Conservation (phyloP, 371 early-diverging fungal genomes). For the Rhizoclosmatium hyalinum region DNA sequence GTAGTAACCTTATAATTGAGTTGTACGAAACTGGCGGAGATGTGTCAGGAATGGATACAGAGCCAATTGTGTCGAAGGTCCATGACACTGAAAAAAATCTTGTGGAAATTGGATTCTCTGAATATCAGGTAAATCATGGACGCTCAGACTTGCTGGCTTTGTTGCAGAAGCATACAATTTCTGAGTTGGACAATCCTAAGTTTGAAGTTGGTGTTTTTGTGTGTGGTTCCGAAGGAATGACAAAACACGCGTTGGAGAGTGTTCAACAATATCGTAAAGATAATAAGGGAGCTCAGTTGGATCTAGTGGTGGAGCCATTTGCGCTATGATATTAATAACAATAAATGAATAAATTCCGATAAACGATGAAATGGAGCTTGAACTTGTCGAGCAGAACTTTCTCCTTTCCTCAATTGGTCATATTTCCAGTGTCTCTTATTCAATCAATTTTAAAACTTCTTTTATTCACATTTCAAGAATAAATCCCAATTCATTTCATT, state of each 20-base stretch:
- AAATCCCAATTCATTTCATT: too few relatives aligned
- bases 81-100: too few relatives aligned
- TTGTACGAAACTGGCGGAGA: conserved; percentile 5
- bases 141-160: conserved; percentile 2
- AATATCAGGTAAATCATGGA: not conserved
- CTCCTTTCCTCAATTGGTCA: too few relatives aligned
- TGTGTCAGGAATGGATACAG: not conserved
- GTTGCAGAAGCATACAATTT: conserved; percentile 14
- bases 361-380: too few relatives aligned
- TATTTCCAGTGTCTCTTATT: too few relatives aligned
- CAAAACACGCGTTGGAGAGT: conserved; percentile 14
- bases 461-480: too few relatives aligned
- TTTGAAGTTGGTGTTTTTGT: conserved; percentile 26
- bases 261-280: not conserved
- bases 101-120: not conserved
- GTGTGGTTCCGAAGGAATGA: conserved; percentile 26
- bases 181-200: not conserved
- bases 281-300: not conserved
- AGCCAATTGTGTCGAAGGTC: not conserved
- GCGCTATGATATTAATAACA: not conserved
- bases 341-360: too few relatives aligned
- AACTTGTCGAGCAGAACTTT: too few relatives aligned
- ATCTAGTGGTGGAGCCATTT: conserved; percentile 21
- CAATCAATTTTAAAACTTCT: too few relatives aligned
- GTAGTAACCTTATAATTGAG: not conserved